phyloP scores from a whole-genome alignment of 345 rosid species.

The Eucalyptus decipiens region DNA sequence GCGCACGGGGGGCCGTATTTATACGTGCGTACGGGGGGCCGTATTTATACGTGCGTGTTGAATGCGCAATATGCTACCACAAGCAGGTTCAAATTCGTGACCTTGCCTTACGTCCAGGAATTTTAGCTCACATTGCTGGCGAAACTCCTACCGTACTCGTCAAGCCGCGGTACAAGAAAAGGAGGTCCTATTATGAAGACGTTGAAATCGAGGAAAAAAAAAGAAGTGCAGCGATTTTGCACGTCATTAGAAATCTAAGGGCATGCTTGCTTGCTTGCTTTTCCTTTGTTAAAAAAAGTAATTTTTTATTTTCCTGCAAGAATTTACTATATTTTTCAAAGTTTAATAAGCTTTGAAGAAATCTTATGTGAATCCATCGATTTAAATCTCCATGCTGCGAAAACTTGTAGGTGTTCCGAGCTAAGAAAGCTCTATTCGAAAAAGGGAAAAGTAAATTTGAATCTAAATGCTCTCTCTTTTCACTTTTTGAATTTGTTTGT shows the following conservation, averaged over 20 bases:
- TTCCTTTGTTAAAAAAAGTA: not conserved
- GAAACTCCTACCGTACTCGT: not conserved
- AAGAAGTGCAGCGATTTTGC: not conserved
- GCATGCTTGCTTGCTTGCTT: not conserved
- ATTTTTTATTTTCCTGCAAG: not conserved
- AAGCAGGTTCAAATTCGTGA: not conserved
- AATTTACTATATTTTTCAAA: not conserved
- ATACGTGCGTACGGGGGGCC: not conserved
- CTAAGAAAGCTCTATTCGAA: not conserved
- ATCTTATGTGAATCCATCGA: not conserved
- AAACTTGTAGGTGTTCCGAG: not conserved
- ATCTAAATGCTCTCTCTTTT: not conserved
- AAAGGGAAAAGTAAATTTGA: too few species aligned
- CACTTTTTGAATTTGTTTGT: not conserved
- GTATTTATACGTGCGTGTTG: not conserved
- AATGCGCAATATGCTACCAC: not conserved
- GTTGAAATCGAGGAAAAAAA: not conserved
- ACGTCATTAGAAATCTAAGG: not conserved
- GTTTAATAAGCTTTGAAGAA: not conserved
- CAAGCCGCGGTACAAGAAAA: not conserved
- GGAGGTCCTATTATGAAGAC: not conserved
- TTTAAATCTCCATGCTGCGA: accelerated
- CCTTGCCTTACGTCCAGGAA: not conserved
- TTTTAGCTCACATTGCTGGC: not conserved
- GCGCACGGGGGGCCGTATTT: not conserved